Percentiles rank a stretch among this genome's conserved stretches.
Evolutionary conservation across 441 rosid genomes (phyloP).

Genomic region (Eutrema salsugineum): DNA sequence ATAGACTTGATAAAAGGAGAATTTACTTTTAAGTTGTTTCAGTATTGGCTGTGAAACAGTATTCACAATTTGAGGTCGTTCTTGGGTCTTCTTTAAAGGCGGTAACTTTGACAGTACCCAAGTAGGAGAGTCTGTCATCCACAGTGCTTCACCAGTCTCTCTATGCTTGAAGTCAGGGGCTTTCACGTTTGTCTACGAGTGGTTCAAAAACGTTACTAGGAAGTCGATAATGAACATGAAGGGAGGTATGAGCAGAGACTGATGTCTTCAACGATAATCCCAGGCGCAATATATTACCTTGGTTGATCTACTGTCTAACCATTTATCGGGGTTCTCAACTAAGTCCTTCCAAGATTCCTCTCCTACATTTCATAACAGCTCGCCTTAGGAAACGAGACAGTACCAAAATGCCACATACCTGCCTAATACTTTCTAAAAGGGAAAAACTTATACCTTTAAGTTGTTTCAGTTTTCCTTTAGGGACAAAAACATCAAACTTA

Average conservation of each 20-base stretch:
- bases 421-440: not conserved
- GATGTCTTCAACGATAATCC: not conserved
- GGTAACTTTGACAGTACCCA: constrained; percentile 60
- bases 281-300: constrained; percentile 13
- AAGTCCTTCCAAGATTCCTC: constrained; percentile 35
- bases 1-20: not conserved
- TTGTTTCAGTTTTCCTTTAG: constrained; percentile 33
- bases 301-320: constrained; percentile 27
- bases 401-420: not conserved
- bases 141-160: constrained; percentile 50
- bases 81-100: constrained; percentile 29
- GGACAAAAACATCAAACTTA: constrained; percentile 34
- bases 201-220: not conserved
- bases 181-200: constrained; percentile 37
- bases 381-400: not conserved
- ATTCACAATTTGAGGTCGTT: not conserved
- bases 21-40: constrained; percentile 40
- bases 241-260: not conserved
- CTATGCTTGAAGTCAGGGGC: constrained; percentile 67
- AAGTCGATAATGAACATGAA: not conserved
- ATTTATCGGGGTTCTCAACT: constrained; percentile 27
- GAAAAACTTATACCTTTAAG: constrained; percentile 39
- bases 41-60: not conserved
- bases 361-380: constrained; percentile 15
- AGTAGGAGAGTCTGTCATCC: constrained; percentile 48